Evolutionary conservation across 768 basidiomycete genomes (phyloP).

Genomic region (Astraeus odoratus): DNA sequence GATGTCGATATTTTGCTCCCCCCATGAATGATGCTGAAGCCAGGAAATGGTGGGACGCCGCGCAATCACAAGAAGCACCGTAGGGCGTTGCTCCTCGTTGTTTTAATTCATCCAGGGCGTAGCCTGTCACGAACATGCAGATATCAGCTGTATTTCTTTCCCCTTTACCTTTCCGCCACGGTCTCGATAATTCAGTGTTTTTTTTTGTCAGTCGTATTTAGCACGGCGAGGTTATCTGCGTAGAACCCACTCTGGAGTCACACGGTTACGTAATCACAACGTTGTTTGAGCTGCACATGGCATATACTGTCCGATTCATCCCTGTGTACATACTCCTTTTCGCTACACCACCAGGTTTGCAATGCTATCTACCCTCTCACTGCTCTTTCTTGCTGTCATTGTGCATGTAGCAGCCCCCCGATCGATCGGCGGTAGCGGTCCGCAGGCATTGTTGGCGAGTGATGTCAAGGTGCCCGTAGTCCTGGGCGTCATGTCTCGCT

Average conservation of each 20-base stretch:
- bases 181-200: conserved; percentile 2
- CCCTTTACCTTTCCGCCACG: not conserved
- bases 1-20: conserved; percentile 74
- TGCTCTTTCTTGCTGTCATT: conserved; percentile 12
- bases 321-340: no score
- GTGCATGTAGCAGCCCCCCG: conserved; percentile 11
- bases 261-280: conserved; percentile 23
- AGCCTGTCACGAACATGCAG: conserved; percentile 10
- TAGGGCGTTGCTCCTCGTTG: conserved; percentile 27
- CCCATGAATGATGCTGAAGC: conserved; percentile 53
- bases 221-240: not conserved
- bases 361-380: conserved; percentile 15
- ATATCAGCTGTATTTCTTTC: conserved; percentile 10
- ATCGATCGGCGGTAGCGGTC: conserved; percentile 11
- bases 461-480: conserved; percentile 42
- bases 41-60: conserved; percentile 48
- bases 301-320: not conserved
- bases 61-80: conserved; percentile 26
- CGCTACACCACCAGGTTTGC: conserved; percentile 10
- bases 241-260: no score
- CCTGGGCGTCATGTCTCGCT: conserved; percentile 60
- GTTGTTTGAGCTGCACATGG: conserved; percentile 11
- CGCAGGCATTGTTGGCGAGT: conserved; percentile 8
- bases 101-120: conserved; percentile 19
- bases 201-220: not conserved